Conservation (phyloP, 495 filamentous ascomycete genomes). For the Neurospora cerealis region DNA sequence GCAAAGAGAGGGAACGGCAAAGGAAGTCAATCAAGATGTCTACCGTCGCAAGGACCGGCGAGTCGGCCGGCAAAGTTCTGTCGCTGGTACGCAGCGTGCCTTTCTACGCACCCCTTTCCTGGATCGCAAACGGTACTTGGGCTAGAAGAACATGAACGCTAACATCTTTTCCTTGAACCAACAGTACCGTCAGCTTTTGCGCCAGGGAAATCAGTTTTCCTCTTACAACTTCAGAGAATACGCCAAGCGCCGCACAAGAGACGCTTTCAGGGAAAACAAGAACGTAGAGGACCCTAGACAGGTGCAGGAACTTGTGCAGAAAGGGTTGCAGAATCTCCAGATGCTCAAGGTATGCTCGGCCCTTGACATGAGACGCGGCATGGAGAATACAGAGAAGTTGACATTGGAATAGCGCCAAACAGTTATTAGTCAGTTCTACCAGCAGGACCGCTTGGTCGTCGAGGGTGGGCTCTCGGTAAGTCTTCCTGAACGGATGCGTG, state of each 20-base stretch:
- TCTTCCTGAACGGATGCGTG: neutral
- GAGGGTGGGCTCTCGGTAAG: conserved; percentile 63
- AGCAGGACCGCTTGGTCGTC: conserved; percentile 83
- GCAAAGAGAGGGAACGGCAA: neutral
- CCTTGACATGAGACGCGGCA: neutral
- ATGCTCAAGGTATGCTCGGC: conserved; percentile 68
- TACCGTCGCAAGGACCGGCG: conserved; percentile 38
- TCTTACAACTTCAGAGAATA: conserved; percentile 97
- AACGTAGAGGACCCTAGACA: conserved; percentile 55
- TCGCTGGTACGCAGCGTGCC: conserved; percentile 48
- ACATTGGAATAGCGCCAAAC: conserved; percentile 69
- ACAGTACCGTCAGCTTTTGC: conserved; percentile 86
- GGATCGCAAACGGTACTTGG: neutral
- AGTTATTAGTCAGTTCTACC: conserved; percentile 87
- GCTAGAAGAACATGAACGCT: neutral
- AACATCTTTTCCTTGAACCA: neutral
- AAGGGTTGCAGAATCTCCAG: conserved; percentile 78
- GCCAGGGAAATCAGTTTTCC: conserved; percentile 78
- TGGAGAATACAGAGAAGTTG: neutral
- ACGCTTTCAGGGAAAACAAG: conserved; percentile 77
- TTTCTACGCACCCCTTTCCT: neutral
- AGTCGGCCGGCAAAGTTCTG: conserved; percentile 60
- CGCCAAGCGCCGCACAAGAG: conserved; percentile 75
- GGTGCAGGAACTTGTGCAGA: conserved; percentile 83
- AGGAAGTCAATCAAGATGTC: conserved; percentile 29